Evolutionary conservation across 345 rosid genomes (phyloP).

Genomic region (Salix purpurea): DNA sequence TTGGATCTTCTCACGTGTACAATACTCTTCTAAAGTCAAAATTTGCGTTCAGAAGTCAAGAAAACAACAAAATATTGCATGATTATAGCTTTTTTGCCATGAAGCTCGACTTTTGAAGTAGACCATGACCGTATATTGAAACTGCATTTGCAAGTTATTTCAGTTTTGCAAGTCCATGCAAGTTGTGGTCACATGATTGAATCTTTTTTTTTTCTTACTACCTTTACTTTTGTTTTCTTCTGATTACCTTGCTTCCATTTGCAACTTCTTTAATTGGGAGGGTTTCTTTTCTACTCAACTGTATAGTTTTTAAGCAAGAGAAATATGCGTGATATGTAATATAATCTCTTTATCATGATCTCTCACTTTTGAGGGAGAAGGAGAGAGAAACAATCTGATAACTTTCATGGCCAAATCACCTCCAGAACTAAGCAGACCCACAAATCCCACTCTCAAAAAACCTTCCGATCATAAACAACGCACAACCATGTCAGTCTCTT

Average conservation of each 20-base stretch:
- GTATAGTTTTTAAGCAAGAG: not conserved
- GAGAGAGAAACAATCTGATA: not conserved
- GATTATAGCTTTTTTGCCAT: not conserved
- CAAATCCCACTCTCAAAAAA: constrained; percentile 1
- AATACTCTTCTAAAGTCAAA: not conserved
- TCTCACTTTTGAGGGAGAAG: not conserved
- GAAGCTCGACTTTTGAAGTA: not conserved
- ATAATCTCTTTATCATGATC: not conserved
- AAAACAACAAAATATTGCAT: not conserved
- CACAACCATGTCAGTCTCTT: constrained; percentile 1
- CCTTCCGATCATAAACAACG: not conserved
- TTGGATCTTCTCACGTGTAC: not conserved
- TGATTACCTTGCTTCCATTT: not conserved
- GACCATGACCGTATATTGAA: not conserved
- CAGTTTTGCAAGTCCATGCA: not conserved
- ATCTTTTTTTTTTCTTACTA: not conserved
- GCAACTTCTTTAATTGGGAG: not conserved
- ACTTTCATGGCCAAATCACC: constrained; percentile 11
- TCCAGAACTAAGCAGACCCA: not conserved
- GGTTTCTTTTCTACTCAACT: not conserved
- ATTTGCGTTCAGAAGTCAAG: not conserved
- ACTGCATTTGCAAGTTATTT: not conserved
- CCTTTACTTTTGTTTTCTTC: not conserved
- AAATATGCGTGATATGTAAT: constrained; percentile 1
- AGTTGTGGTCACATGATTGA: not conserved